Base-by-base conservation (phyloP, 257 asterid species). In the Nicotiana knightiana region DNA sequence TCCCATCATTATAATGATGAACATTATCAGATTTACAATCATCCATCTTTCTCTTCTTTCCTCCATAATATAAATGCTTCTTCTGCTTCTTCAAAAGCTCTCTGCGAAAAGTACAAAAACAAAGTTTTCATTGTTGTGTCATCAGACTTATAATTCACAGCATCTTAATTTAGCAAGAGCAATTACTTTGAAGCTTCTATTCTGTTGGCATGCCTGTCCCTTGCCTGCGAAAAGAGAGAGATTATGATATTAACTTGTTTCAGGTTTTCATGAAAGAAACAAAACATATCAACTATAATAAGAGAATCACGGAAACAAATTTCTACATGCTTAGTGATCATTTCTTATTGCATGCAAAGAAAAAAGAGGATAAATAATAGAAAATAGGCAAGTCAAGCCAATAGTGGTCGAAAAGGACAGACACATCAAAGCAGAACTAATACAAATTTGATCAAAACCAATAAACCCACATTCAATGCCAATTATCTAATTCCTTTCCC, bases 141-240 rank as follows among this genome's bases (percentile, higher is more conserved):
- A 5, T 17, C 76, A 18, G 18, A 51, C 37, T 11, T 12, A 79
- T 37, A 35, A 57, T 32, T 71, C 67, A 35, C 13, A 85, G 26
- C n/a, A 71, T 43, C 70, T 35, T 30, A 24, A 70, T 63, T 63
- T 21, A 24, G 61, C 30, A 85, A 62, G 67, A 16, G 53, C 2
- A 10, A 63, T 85, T 85, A 85, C 88, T 78, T 16, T 71, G 84
- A 71, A 75, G 80, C 39, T 30, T 58, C 79, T 32, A 39, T 30
- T 59, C 43, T 15, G 15, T 28, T 24, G 51, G 39, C 35, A 43
- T 37, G 70, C 37, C 12, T 10, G 35, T 24, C 70, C 18, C 48
- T 43, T 80, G 54, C 84, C 86, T 85, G 82, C 68, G 21, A 68
- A 43, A 37, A 13, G 65, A 12, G 58, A 16, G 26, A 51, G 11